Evolutionary conservation across 2,329 filamentous ascomycete species (phyloP).

Genomic region (Grosmannia serpens): DNA sequence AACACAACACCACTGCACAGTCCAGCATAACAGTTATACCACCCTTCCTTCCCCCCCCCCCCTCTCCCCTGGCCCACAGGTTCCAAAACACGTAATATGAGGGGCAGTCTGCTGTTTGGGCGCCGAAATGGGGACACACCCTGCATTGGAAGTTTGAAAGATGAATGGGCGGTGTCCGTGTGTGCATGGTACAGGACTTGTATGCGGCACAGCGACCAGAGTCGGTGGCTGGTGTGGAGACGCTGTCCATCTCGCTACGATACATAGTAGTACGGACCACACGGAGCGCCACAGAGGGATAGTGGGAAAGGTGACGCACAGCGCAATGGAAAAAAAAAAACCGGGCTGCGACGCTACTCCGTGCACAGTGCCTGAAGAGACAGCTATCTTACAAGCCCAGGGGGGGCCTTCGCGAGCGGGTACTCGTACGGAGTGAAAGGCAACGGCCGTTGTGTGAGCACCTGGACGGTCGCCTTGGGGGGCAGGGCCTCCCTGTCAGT

Average conservation of each 20-base stretch:
- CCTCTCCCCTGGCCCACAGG: neutral
- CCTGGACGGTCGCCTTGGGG: no score
- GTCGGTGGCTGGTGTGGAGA: neutral
- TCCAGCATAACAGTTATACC: neutral
- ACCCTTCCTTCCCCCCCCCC: no score
- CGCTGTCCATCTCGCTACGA: neutral
- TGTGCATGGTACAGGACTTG: neutral
- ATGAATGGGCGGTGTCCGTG: neutral
- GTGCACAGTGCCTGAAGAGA: neutral
- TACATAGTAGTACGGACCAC: neutral
- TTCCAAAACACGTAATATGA: neutral
- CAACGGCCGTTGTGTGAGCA: no score
- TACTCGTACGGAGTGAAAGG: no score
- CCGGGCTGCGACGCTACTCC: neutral
- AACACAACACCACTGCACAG: neutral
- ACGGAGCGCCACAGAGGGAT: neutral
- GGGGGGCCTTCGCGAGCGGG: neutral
- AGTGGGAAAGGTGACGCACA: neutral
- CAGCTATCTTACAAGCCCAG: neutral
- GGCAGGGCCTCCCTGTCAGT: no score
- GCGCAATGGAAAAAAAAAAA: neutral
- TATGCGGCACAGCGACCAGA: neutral
- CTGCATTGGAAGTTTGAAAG: neutral
- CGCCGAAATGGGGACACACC: neutral
- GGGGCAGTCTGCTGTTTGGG: neutral